These are phyloP conservation scores for Candida ortonii DNA, from an alignment of 805 yeast species.

Conservation along the genomic window DNA sequence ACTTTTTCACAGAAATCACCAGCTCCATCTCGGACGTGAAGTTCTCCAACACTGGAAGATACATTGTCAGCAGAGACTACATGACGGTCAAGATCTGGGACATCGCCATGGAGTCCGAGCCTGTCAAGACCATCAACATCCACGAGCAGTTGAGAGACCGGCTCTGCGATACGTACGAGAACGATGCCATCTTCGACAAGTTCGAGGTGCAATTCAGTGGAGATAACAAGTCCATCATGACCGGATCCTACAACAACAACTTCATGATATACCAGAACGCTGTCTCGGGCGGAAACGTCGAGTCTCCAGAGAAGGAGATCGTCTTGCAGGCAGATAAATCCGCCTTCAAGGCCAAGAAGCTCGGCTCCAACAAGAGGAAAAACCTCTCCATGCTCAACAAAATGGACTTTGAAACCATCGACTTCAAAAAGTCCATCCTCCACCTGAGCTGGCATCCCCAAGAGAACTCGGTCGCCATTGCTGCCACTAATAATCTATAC, in stretches of 20 bases:
- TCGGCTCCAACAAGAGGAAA: constrained; percentile 41
- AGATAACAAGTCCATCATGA: constrained; percentile 87
- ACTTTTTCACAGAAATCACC: constrained; percentile 96
- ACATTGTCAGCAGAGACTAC: constrained; percentile 95
- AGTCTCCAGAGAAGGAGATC: constrained; percentile 53
- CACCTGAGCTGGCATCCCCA: constrained; percentile 98
- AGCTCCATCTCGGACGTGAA: constrained; percentile 91
- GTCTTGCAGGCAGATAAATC: constrained; percentile 96
- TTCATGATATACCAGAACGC: constrained; percentile 95
- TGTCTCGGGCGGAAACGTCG: constrained; percentile 29
- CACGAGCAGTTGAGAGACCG: constrained; percentile 93
- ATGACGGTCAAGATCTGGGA: constrained; percentile 99
- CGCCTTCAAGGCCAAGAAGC: constrained; percentile 82
- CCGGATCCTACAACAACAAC: constrained; percentile 96
- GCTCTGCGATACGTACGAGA: constrained; percentile 95
- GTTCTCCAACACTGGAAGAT: constrained; percentile 87
- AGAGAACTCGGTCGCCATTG: constrained; percentile 95
- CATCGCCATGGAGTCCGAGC: constrained; percentile 92
- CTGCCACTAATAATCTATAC: constrained; percentile 93
- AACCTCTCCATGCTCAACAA: constrained; percentile 48
- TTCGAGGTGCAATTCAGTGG: constrained; percentile 96
- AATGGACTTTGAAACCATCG: constrained; percentile 76
- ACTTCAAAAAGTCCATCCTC: constrained; percentile 89
- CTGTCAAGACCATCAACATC: constrained; percentile 88
- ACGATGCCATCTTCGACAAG: constrained; percentile 97